Evolutionary conservation across 2,329 filamentous ascomycete species (phyloP), one percentile per base, ranked within the genome.

Genomic region (Blastomyces parvus): DNA sequence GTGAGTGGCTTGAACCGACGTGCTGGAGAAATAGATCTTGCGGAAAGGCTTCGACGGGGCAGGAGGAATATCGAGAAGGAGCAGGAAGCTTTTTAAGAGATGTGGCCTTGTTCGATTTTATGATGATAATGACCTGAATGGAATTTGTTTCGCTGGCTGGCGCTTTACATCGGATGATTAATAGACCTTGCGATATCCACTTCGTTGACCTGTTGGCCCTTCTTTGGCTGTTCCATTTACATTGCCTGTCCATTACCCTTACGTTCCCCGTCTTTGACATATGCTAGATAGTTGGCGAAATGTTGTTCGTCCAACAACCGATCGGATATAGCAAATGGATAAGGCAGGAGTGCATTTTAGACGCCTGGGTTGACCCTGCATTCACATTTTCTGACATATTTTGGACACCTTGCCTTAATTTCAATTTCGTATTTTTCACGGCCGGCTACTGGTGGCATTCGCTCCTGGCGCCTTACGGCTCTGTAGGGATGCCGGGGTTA

Each of bases 1-100:
- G 81, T 86, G 60, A 84, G 84, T 64, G 81, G 81, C 0, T 74
- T 90, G 62, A 84, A 89, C 69, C 83, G 83, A 63, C 81, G 86
- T 68, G 77, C 76, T 48, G 76, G 75, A 11, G 73, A 78, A 44
- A 65, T 80, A 62, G 77, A 75, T 65, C 69, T 80, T 13, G 76
- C 72, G 4, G 76, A 79, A 62, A 71, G 78, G 40, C 72, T 80
- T 52, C 73, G 74, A 50, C 72, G 78, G 52, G 71, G 73, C 7
- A 72, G 71, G 57, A 67, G 71, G 56, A 73, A 71, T 60, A 68
- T 76, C 62, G 72, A 74, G 62, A 71, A 67, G 60, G 72, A 71
- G 58, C 66, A 73, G 62, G 70, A 69, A 46, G 70, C 68, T 17
- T 72, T 83, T 80, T 56, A 79, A 79, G 14, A 50, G 0, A n/a